phyloP scores from a whole-genome alignment of 371 early-diverging fungal genomes.

The Mortierella polycephala region DNA sequence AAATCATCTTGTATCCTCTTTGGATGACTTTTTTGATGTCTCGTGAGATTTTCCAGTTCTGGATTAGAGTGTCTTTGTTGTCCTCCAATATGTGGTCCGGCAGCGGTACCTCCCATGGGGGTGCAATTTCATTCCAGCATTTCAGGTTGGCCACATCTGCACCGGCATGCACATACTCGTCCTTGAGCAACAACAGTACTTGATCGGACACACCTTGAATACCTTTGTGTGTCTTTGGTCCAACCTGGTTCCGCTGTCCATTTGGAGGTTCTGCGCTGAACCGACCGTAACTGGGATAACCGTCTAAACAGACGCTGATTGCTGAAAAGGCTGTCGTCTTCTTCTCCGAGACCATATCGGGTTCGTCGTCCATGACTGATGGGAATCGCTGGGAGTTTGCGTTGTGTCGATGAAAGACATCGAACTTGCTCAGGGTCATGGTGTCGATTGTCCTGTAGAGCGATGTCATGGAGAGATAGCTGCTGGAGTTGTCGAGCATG shows the following conservation, averaged over 20 bases:
- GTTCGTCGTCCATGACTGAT: constrained; percentile 55
- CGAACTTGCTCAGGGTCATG: constrained; percentile 68
- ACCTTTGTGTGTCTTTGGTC: constrained; percentile 64
- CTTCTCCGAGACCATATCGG: not conserved
- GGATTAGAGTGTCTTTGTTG: constrained; percentile 60
- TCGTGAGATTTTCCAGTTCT: constrained; percentile 64
- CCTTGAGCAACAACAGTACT: constrained; percentile 68
- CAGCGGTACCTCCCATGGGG: constrained; percentile 55
- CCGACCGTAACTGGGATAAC: constrained; percentile 63
- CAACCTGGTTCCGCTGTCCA: constrained; percentile 77
- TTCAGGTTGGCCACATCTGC: constrained; percentile 79
- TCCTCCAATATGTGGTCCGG: constrained; percentile 54
- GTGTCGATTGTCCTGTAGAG: constrained; percentile 70
- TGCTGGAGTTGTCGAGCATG: constrained; percentile 79
- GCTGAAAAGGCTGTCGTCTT: constrained; percentile 55
- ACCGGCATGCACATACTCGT: constrained; percentile 72
- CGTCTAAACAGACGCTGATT: constrained; percentile 62
- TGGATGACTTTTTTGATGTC: constrained; percentile 61
- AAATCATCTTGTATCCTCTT: constrained; percentile 66
- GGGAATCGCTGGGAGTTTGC: constrained; percentile 80
- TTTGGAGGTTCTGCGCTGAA: constrained; percentile 76
- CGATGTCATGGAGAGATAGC: constrained; percentile 72
- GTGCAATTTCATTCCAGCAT: constrained; percentile 63
- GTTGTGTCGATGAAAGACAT: constrained; percentile 84
- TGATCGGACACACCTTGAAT: constrained; percentile 69